Base-by-base conservation (phyloP, 805 yeast species). In the Spathaspora gorwiae region DNA sequence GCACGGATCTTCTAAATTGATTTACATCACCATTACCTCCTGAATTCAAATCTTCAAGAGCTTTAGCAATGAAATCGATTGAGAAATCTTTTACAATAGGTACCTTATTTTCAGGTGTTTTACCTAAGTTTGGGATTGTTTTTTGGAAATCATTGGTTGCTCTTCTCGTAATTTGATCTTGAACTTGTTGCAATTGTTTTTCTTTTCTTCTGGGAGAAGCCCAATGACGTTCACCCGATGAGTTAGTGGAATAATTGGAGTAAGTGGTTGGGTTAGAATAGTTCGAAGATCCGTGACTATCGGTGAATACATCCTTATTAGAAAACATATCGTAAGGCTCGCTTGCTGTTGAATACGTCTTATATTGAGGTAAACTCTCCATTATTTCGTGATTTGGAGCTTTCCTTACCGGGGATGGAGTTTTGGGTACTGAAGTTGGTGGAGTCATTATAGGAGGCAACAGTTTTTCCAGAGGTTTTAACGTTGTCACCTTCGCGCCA, bases 11-110 rank as follows among this genome's bases (percentile, higher is more conserved):
- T 45, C 76, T 56, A 49, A 64, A 72, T 50, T 63, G 66, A 38
- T 58, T 65, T 34, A 72, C 57, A 46, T 72, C 75, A 9, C 76
- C 76, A 45, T 72, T 60, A 6, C 76, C 76, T 10, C 76, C 76
- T 1, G 63, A 54, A 46, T 70, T 70, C 50, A 72, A 62, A 52
- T 72, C 76, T 49, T 72, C 75, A 31, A 72, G 54, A 1, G 75
- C 76, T 45, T 71, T 70, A 11, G 76, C 75, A 26, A 72, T 72
- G 46, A 66, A 72, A 46, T 72, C 76, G 29, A 72, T 66, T 2
- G 74, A 68, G 47, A 72, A 72, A 47, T 72, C 76, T 46, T 71
- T 70, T 44, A 62, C 57, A 7, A 70, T 59, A 8, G 74, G 74
- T 27, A 67, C 62, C 38, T 53, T 56, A 39, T 47, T 33, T 26